Evolutionary conservation across 139 green algal species (phyloP), one percentile per base, ranked within the genome.

Genomic region (Chlorella ohadii): DNA sequence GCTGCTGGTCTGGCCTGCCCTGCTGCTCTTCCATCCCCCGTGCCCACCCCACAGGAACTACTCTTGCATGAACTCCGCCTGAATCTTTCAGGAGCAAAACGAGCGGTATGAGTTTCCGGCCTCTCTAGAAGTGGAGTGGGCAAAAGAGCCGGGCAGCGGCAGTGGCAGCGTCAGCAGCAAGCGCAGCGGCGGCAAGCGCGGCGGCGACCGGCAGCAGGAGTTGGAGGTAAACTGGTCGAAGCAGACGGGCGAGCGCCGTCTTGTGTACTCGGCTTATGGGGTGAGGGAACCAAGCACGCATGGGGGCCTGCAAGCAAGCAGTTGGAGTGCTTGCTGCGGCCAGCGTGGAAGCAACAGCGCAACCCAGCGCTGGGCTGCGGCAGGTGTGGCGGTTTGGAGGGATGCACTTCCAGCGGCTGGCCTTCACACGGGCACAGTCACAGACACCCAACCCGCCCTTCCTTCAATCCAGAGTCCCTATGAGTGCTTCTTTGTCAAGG

Each of bases 381-480:
- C n/a, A n/a, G n/a, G n/a, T n/a, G n/a, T n/a, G n/a, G n/a, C n/a
- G n/a, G n/a, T n/a, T n/a, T n/a, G n/a, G n/a, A n/a, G n/a, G n/a
- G n/a, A n/a, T n/a, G n/a, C n/a, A n/a, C n/a, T n/a, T n/a, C n/a
- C n/a, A n/a, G n/a, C n/a, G n/a, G n/a, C n/a, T n/a, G n/a, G n/a
- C n/a, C n/a, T n/a, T n/a, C n/a, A n/a, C n/a, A n/a, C n/a, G n/a
- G n/a, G n/a, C n/a, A n/a, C n/a, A n/a, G n/a, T n/a, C n/a, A n/a
- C n/a, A n/a, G n/a, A n/a, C n/a, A n/a, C n/a, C n/a, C n/a, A n/a
- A n/a, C n/a, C n/a, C n/a, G n/a, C n/a, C n/a, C n/a, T n/a, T n/a
- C n/a, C n/a, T n/a, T n/a, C n/a, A n/a, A n/a, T n/a, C n/a, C 76
- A 82, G 47, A 65, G 34, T 34, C 82, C 82, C 23, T 86, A 86